Base-by-base conservation (phyloP, 2,329 filamentous ascomycete species). In the Fusarium verrucosum region DNA sequence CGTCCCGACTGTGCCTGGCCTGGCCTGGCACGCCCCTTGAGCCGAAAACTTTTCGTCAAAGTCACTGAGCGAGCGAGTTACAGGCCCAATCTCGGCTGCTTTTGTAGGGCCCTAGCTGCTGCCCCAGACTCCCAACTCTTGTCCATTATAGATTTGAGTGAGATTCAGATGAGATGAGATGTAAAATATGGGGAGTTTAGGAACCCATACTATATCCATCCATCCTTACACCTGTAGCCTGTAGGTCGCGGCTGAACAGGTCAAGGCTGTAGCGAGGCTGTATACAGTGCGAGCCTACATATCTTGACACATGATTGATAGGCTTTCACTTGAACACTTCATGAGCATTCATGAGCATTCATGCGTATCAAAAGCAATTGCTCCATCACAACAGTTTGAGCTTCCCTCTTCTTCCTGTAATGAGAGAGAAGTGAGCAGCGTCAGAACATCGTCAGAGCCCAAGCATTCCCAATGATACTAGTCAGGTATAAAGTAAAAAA, bases 1-100 rank as follows among this genome's bases (percentile, higher is more conserved):
- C 59, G 64, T 62, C 65, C 70, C 70, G 70, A 70, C 49, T 69
- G 69, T 71, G 60, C 58, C 64, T n/a, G n/a, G n/a, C 69, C 44
- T 49, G 38, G 37, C 26, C 28, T 44, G 40, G 36, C 59, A 62
- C 60, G 19, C 70, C 60, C 60, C 42, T 59, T 69, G 43, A 19
- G 65, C 70, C 70, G 70, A 72, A 71, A 62, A 32, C 51, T 72
- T 72, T 70, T 72, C 68, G 70, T 44, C 33, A 7, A n/a, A 23
- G 25, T 43, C 49, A n/a, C n/a, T n/a, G n/a, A n/a, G n/a, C n/a
- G n/a, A 61, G 30, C n/a, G 20, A 43, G 33, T 37, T 49, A 17
- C 30, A 28, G 30, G 45, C 38, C 42, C 62, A 68, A 64, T 62
- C 47, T 69, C 55, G 40, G 49, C 46, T 51, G 37, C 40, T 33